Evolutionary conservation across 2,329 filamentous ascomycete genomes (phyloP).

Genomic region (Fusarium sp.): DNA sequence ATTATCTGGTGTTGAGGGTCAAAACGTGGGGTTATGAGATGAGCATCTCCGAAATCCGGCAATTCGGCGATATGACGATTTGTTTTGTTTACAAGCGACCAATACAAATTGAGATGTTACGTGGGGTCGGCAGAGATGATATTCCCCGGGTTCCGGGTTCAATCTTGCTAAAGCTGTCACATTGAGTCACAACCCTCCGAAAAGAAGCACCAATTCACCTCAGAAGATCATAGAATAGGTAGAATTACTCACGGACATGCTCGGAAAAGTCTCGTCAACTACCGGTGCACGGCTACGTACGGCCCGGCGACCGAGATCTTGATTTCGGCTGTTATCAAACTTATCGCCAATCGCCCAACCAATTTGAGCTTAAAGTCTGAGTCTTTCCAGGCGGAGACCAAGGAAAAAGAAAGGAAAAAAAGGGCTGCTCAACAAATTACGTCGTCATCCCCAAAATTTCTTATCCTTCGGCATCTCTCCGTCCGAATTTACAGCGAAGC

Average conservation of each 20-base stretch:
- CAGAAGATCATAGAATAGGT: not conserved
- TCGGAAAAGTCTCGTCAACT: slow-evolving; percentile 31
- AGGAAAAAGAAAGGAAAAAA: slow-evolving; percentile 1
- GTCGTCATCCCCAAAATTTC: slow-evolving; percentile 8
- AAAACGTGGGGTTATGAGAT: not conserved
- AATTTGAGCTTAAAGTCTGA: slow-evolving; percentile 24
- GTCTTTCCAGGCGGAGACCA: not conserved
- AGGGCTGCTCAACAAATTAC: slow-evolving; percentile 32
- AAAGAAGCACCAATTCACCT: no score
- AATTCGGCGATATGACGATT: slow-evolving; percentile 14
- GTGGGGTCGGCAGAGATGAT: slow-evolving; percentile 13
- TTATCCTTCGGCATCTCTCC: slow-evolving; percentile 30
- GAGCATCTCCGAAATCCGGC: slow-evolving; percentile 10
- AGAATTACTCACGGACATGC: not conserved
- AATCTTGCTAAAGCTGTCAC: not conserved
- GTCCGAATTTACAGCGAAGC: slow-evolving; percentile 8
- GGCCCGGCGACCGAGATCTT: slow-evolving; percentile 24
- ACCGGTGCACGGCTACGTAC: slow-evolving; percentile 32
- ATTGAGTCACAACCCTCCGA: not conserved
- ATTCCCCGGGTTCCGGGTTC: slow-evolving; percentile 7
- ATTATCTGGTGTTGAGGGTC: not conserved
- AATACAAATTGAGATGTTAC: slow-evolving; percentile 2
- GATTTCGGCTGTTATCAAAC: slow-evolving; percentile 16
- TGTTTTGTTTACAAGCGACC: not conserved
- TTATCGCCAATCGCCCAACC: slow-evolving; percentile 20